Evolutionary conservation across 2,329 filamentous ascomycete species (phyloP).

Genomic region (Fonsecaea pedrosoi): DNA sequence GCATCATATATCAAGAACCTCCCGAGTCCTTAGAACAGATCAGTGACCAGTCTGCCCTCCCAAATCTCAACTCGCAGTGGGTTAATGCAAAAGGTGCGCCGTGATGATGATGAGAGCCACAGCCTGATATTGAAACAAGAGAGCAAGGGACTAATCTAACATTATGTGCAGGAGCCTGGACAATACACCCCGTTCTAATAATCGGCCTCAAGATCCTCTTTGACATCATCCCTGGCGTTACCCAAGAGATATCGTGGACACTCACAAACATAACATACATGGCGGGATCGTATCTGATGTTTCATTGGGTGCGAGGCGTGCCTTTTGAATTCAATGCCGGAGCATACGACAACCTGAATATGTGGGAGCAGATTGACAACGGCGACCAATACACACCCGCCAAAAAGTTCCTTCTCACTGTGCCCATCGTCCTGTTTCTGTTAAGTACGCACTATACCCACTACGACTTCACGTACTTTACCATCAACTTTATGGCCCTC

Average conservation of each 20-base stretch:
- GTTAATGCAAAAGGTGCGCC: slow-evolving; percentile 94
- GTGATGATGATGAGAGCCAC: neutral
- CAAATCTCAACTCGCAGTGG: slow-evolving; percentile 98
- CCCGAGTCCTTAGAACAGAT: slow-evolving; percentile 96
- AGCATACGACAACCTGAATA: slow-evolving; percentile 98
- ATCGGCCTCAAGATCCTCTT: slow-evolving; percentile 91
- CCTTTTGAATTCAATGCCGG: slow-evolving; percentile 99
- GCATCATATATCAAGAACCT: slow-evolving; percentile 97
- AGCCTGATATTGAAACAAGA: slow-evolving; percentile 24
- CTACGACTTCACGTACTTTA: slow-evolving; percentile 96
- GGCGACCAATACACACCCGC: slow-evolving; percentile 97
- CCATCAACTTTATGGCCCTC: slow-evolving; percentile 93
- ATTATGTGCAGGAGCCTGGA: slow-evolving; percentile 79
- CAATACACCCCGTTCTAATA: slow-evolving; percentile 94
- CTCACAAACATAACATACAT: slow-evolving; percentile 99
- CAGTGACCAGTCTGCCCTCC: slow-evolving; percentile 91
- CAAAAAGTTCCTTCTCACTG: slow-evolving; percentile 96
- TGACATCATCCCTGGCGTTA: slow-evolving; percentile 93
- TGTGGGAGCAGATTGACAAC: slow-evolving; percentile 99
- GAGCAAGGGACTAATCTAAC: slow-evolving; percentile 22
- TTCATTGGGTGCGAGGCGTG: slow-evolving; percentile 96
- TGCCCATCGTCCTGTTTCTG: slow-evolving; percentile 92
- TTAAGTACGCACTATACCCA: slow-evolving; percentile 99
- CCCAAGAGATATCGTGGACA: slow-evolving; percentile 98
- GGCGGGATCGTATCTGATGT: slow-evolving; percentile 99